phyloP scores from a whole-genome alignment of 2,329 filamentous ascomycete species.

The Botrytis pseudocinerea region DNA sequence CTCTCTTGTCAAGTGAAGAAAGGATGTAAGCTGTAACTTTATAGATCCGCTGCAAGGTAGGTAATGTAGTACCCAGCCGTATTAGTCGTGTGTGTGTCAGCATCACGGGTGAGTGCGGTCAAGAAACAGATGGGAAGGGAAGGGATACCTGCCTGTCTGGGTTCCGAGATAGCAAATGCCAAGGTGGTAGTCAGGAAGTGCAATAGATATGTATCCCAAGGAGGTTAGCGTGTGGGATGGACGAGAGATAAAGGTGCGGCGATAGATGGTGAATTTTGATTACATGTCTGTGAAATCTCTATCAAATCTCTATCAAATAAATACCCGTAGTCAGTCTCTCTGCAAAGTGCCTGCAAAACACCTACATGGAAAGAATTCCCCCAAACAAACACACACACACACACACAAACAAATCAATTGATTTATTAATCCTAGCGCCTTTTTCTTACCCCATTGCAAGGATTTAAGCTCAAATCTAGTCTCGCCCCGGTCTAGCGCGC shows the following conservation, averaged over 20 bases:
- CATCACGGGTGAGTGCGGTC: neutral
- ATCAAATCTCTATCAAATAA: too few relatives aligned
- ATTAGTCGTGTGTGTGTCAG: neutral
- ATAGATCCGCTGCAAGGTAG: neutral
- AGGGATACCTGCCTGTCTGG: neutral
- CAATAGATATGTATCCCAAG: neutral
- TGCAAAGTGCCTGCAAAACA: too few relatives aligned
- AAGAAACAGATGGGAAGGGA: neutral
- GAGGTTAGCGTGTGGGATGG: neutral
- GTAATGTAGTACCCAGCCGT: too few relatives aligned
- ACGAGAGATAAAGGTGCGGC: neutral
- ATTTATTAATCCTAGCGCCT: slow-evolving; percentile 5
- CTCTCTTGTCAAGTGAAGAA: neutral
- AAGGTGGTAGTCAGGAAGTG: neutral
- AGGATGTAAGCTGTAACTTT: neutral
- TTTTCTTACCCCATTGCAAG: neutral
- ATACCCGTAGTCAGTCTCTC: too few relatives aligned
- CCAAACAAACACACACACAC: neutral
- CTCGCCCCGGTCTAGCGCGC: neutral
- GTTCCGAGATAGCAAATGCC: neutral
- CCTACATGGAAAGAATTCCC: neutral
- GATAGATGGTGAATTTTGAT: too few relatives aligned
- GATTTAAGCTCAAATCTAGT: slow-evolving; percentile 19
- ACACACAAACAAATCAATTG: neutral
- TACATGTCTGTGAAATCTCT: too few relatives aligned